phyloP scores from a whole-genome alignment of 192 early-diverging fungal genomes.

The Dispira simplex region DNA sequence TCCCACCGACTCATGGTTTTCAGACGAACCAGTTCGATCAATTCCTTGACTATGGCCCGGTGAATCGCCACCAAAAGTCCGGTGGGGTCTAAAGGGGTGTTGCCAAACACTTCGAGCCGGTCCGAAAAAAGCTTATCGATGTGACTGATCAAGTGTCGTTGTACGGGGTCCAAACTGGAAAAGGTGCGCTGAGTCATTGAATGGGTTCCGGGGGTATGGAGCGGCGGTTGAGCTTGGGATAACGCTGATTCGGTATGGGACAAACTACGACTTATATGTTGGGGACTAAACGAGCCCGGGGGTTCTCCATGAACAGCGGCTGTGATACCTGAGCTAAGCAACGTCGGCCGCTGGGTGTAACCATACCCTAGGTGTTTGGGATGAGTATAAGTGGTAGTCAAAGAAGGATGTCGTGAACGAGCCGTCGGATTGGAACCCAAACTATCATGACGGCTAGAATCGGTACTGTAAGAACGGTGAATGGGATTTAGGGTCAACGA shows the following conservation, averaged over 20 bases:
- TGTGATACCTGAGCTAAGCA: not conserved
- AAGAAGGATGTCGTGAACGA: slow-evolving; percentile 4
- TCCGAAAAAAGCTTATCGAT: slow-evolving; percentile 33
- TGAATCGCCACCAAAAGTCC: not conserved
- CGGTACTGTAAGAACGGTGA: slow-evolving; percentile 1
- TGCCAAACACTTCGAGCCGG: slow-evolving; percentile 23
- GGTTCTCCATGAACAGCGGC: not conserved
- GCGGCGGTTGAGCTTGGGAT: not conserved
- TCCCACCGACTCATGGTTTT: not conserved
- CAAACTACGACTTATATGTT: not conserved
- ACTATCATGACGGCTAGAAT: slow-evolving; percentile 6
- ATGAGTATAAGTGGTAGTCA: slow-evolving; percentile 5
- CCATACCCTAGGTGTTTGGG: not conserved
- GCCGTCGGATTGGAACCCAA: not conserved
- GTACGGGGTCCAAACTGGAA: slow-evolving; percentile 12
- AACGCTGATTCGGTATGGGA: not conserved
- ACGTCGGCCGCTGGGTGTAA: not conserved
- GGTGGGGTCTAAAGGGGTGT: not conserved
- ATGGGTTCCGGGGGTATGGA: not conserved
- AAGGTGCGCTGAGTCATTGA: slow-evolving; percentile 5
- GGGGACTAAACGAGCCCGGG: not conserved
- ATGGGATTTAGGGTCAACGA: not conserved
- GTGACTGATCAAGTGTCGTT: slow-evolving; percentile 25
- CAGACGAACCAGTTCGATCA: not conserved
- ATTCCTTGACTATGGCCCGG: slow-evolving; percentile 6